These are phyloP conservation scores for Asterophora lycoperdoides DNA, from an alignment of 768 basidiomycete species.

Conservation along the genomic window DNA sequence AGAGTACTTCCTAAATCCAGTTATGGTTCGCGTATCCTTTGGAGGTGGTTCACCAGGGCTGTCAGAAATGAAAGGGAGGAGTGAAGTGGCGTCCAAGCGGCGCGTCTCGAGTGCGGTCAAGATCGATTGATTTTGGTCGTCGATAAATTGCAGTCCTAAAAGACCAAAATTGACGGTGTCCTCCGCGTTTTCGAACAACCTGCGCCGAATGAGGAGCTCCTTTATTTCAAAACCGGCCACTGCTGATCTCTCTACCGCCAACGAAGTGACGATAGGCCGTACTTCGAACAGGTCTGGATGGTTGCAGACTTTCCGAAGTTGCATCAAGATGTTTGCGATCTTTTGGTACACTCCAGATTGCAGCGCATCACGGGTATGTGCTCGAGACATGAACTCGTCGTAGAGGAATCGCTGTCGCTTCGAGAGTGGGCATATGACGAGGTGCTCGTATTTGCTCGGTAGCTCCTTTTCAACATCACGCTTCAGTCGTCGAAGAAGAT, in stretches of 20 bases:
- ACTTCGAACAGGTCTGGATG: constrained; percentile 93
- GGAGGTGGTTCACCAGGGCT: constrained; percentile 63
- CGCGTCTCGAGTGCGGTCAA: constrained; percentile 51
- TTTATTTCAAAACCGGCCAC: constrained; percentile 81
- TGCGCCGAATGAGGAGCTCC: constrained; percentile 79
- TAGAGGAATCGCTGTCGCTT: constrained; percentile 94
- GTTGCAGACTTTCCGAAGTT: constrained; percentile 93
- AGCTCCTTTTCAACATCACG: constrained; percentile 96
- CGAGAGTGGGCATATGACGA: constrained; percentile 82
- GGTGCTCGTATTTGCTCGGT: constrained; percentile 90
- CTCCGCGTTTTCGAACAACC: constrained; percentile 52
- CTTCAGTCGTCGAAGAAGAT: constrained; percentile 92
- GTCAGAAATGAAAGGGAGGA: constrained; percentile 50
- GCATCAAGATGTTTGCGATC: constrained; percentile 95
- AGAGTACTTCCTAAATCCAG: constrained; percentile 59
- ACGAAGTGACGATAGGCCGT: constrained; percentile 77
- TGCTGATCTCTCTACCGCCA: constrained; percentile 69
- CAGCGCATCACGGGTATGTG: constrained; percentile 78
- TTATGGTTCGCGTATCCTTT: constrained; percentile 69
- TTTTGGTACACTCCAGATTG: constrained; percentile 84
- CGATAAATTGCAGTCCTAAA: constrained; percentile 61
- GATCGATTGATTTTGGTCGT: constrained; percentile 48
- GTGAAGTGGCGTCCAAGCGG: constrained; percentile 54
- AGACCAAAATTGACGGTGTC: constrained; percentile 58
- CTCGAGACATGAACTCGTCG: constrained; percentile 92